Conservation (phyloP, 2,329 filamentous ascomycete genomes). For the Paraphaeosphaeria minitans region DNA sequence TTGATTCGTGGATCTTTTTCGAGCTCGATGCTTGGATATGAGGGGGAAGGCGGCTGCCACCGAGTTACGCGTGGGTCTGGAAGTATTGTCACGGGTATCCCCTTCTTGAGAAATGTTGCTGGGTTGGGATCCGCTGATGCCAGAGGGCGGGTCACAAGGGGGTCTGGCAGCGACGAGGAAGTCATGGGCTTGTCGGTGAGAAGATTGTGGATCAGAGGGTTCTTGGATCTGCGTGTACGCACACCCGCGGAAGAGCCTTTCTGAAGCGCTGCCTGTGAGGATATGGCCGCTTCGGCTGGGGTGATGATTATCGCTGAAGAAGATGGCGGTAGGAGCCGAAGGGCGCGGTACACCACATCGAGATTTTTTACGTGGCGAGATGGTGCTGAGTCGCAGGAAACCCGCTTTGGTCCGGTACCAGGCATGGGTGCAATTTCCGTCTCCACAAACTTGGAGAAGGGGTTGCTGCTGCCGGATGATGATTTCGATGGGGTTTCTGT, state of each 20-base stretch:
- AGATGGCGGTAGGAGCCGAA: slow-evolving; percentile 78
- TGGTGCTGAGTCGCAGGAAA: slow-evolving; percentile 23
- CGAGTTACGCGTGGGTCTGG: slow-evolving; percentile 68
- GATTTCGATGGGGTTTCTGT: slow-evolving; percentile 12
- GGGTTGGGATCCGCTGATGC: slow-evolving; percentile 49
- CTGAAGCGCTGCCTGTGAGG: slow-evolving; percentile 43
- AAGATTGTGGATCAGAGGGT: slow-evolving; percentile 93
- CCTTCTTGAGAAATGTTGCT: slow-evolving; percentile 86
- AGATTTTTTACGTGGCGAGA: slow-evolving; percentile 71
- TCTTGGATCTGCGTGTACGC: slow-evolving; percentile 67
- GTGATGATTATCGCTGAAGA: slow-evolving; percentile 91
- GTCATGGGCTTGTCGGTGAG: slow-evolving; percentile 92
- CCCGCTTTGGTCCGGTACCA: slow-evolving; percentile 22
- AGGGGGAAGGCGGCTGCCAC: slow-evolving; percentile 71
- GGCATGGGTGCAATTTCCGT: slow-evolving; percentile 26
- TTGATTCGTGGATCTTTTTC: slow-evolving; percentile 79
- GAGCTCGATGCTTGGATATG: slow-evolving; percentile 67
- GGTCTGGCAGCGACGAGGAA: slow-evolving; percentile 83
- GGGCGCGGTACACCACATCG: slow-evolving; percentile 68
- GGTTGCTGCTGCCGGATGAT: slow-evolving; percentile 46
- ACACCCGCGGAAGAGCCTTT: slow-evolving; percentile 49
- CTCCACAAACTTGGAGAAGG: slow-evolving; percentile 52
- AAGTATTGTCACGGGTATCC: slow-evolving; percentile 85
- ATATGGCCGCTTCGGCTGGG: slow-evolving; percentile 77
- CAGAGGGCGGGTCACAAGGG: slow-evolving; percentile 33